phyloP scores from a whole-genome alignment of 257 asterid species.

The Petrea volubilis region DNA sequence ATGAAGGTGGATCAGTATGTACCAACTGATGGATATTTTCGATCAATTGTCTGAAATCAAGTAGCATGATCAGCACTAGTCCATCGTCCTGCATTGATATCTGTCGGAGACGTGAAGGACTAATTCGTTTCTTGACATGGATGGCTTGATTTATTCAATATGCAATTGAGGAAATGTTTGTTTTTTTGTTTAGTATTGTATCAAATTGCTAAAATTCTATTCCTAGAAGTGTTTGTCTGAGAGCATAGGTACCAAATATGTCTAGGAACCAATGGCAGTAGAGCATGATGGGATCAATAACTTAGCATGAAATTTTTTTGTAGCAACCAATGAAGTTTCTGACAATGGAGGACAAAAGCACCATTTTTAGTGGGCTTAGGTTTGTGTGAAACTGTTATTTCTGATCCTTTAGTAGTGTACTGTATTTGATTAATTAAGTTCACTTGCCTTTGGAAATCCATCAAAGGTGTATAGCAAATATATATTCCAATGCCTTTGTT shows the following conservation, averaged over 20 bases:
- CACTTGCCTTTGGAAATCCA: conserved; percentile 13
- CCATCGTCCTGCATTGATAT: not conserved
- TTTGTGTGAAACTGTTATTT: conserved; percentile 6
- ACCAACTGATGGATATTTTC: conserved; percentile 12
- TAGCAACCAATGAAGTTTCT: conserved; percentile 4
- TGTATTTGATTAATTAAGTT: not conserved
- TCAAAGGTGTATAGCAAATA: not conserved
- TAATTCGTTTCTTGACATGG: conserved; percentile 15
- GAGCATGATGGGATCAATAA: conserved; percentile 11
- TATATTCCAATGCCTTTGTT: conserved; percentile 2
- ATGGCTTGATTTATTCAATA: not conserved
- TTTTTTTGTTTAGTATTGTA: conserved; percentile 7
- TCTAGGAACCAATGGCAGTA: not conserved
- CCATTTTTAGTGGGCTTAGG: conserved; percentile 3
- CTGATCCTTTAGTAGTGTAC: not conserved
- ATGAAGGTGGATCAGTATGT: conserved; percentile 13
- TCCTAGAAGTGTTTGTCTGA: not conserved
- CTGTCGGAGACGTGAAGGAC: conserved; percentile 1
- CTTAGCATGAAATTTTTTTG: conserved; percentile 1
- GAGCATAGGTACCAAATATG: conserved; percentile 4
- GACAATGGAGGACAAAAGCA: not conserved
- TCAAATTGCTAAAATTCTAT: not conserved
- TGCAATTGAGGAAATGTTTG: conserved; percentile 1
- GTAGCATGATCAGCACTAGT: not conserved
- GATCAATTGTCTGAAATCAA: conserved; percentile 1